phyloP scores from a whole-genome alignment of 2,329 filamentous ascomycete genomes.

The Leptographium galeiforme region DNA sequence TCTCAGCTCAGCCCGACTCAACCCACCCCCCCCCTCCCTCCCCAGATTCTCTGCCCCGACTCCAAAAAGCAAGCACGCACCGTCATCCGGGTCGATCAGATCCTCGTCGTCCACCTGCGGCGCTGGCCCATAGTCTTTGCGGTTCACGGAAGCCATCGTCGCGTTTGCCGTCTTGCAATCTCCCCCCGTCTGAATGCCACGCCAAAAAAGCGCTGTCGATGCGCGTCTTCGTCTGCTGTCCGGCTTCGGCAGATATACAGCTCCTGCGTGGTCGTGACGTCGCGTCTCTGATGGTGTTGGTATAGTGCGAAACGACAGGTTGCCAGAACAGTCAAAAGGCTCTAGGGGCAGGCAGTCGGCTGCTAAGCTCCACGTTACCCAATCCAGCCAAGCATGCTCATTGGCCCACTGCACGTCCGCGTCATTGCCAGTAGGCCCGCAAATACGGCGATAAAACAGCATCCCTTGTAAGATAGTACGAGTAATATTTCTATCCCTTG shows the following conservation, averaged over 20 bases:
- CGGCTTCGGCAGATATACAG: background rate
- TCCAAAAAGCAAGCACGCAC: slow-evolving; percentile 26
- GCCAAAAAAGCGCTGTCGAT: background rate
- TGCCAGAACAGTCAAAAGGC: background rate
- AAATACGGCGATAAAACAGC: background rate
- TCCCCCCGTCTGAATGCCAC: no score
- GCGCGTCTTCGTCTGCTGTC: background rate
- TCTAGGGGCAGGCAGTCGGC: background rate
- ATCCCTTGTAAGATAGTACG: background rate
- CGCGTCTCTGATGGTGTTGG: background rate
- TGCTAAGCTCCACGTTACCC: slow-evolving; percentile 15
- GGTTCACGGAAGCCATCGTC: slow-evolving; percentile 33
- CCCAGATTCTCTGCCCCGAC: background rate
- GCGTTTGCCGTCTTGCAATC: no score
- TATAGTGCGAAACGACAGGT: background rate
- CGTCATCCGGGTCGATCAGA: slow-evolving; percentile 68
- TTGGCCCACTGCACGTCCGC: slow-evolving; percentile 1
- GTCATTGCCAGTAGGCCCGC: slow-evolving; percentile 1
- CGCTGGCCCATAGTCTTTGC: slow-evolving; percentile 45
- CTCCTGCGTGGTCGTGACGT: background rate
- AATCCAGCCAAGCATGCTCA: slow-evolving; percentile 2
- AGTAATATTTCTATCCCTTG: background rate
- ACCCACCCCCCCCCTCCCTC: background rate
- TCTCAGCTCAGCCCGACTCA: background rate
- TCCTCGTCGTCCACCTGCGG: slow-evolving; percentile 51